A percentile compares a stretch with the other conserved stretches of the same genome.
These are phyloP conservation scores for Bothia castanella DNA, from an alignment of 1,284 basidiomycete species.

Conservation along the genomic window DNA sequence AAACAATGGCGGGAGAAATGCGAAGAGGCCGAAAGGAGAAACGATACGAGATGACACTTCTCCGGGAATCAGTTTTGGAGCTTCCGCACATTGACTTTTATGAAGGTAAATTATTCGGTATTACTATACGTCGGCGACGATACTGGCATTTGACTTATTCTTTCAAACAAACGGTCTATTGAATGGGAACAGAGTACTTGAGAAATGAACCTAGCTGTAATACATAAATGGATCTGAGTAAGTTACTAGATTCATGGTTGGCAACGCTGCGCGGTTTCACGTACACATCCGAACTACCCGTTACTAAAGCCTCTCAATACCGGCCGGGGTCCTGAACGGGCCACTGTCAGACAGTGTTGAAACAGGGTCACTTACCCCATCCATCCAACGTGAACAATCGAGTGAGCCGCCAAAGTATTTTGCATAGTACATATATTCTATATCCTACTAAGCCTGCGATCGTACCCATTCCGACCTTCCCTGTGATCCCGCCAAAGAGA, in stretches of 20 bases:
- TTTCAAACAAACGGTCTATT: too few relatives aligned
- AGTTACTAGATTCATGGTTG: too few relatives aligned
- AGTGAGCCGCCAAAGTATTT: conserved; percentile 78
- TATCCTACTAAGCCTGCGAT: conserved; percentile 74
- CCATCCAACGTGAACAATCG: conserved; percentile 75
- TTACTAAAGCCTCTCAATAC: too few relatives aligned
- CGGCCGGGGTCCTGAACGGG: too few relatives aligned
- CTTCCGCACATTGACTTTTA: background rate
- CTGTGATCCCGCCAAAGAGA: conserved; percentile 72
- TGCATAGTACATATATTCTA: conserved; percentile 59
- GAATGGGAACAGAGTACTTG: too few relatives aligned
- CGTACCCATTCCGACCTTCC: conserved; percentile 62
- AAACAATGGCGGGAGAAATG: conserved; percentile 41
- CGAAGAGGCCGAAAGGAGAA: conserved; percentile 32
- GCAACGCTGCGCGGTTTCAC: too few relatives aligned
- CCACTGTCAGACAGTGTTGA: too few relatives aligned
- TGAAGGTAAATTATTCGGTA: conserved; percentile 19
- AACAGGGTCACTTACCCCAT: conserved; percentile 66
- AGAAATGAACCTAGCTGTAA: too few relatives aligned
- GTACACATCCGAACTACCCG: too few relatives aligned
- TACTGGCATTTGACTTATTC: too few relatives aligned
- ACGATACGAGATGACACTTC: background rate
- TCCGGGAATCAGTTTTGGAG: background rate
- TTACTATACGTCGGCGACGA: too few relatives aligned
- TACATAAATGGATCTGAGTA: too few relatives aligned